Percentiles rank a stretch among this genome's conserved stretches.
These are phyloP conservation scores for Lunasporangiospora selenospora DNA, from an alignment of 192 early-diverging fungal species.

Conservation along the genomic window DNA sequence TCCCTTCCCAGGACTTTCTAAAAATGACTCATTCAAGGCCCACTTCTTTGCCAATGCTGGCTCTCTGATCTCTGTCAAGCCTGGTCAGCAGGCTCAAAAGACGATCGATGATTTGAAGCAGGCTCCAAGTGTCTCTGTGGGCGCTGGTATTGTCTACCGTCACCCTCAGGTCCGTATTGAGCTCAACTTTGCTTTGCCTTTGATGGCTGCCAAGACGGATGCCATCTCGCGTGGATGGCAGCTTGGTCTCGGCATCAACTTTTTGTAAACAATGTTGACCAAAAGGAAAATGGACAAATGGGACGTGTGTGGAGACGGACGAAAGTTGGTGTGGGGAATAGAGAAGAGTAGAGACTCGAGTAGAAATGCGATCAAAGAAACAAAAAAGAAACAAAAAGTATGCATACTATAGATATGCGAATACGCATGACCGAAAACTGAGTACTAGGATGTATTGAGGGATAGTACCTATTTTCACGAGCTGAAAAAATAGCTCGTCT, in stretches of 20 bases:
- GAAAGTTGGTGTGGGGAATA: too few relatives aligned
- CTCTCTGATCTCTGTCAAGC: constrained; percentile 62
- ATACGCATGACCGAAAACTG: too few relatives aligned
- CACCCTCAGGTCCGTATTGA: constrained; percentile 89
- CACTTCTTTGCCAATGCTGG: constrained; percentile 94
- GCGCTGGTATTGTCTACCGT: constrained; percentile 85
- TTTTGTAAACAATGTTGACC: constrained; percentile 68
- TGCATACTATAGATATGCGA: too few relatives aligned
- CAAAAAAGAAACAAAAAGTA: neutral
- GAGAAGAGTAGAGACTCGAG: too few relatives aligned
- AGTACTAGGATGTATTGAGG: too few relatives aligned
- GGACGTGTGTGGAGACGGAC: too few relatives aligned
- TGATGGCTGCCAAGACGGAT: constrained; percentile 67
- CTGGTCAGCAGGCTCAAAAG: constrained; percentile 22
- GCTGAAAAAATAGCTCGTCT: too few relatives aligned
- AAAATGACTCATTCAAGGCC: constrained; percentile 68
- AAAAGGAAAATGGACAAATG: neutral
- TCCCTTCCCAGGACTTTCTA: constrained; percentile 75
- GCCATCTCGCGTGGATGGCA: constrained; percentile 78
- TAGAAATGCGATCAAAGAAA: too few relatives aligned
- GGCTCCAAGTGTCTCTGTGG: constrained; percentile 76
- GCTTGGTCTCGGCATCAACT: constrained; percentile 87
- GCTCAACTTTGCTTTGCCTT: constrained; percentile 89
- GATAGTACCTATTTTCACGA: too few relatives aligned
- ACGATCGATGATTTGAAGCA: constrained; percentile 53